These are phyloP conservation scores for Amphibolis antarctica DNA, from an alignment of 106 monocot species.

Conservation along the genomic window DNA sequence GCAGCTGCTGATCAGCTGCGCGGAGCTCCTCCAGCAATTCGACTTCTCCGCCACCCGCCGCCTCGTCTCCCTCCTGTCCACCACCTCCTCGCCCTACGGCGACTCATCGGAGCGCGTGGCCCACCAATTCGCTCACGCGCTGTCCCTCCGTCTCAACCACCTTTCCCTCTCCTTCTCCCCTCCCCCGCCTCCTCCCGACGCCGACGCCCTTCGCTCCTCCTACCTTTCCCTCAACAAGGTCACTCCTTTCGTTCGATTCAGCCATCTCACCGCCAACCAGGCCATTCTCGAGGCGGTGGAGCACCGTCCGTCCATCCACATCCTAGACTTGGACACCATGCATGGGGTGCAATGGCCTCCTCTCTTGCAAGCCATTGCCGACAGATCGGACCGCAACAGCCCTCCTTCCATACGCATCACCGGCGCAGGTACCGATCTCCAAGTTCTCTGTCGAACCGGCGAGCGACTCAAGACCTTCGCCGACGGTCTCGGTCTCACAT, in stretches of 20 bases:
- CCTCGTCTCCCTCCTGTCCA: conserved; percentile 23
- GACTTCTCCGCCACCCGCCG: conserved; percentile 36
- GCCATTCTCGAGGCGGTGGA: conserved; percentile 83
- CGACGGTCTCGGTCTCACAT: conserved; percentile 44
- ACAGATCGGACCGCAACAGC: conserved; percentile 25
- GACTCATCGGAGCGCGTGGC: conserved; percentile 65
- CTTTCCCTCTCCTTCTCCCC: conserved; percentile 4
- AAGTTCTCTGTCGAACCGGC: conserved; percentile 57
- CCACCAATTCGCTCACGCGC: conserved; percentile 68
- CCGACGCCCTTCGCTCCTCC: conserved; percentile 24
- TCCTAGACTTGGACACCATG: conserved; percentile 74
- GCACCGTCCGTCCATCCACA: conserved; percentile 45
- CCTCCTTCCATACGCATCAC: conserved; percentile 74
- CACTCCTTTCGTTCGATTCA: conserved; percentile 87
- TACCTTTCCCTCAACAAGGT: conserved; percentile 71
- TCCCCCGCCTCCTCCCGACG: conserved; percentile 1
- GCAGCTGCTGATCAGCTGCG: conserved; percentile 49
- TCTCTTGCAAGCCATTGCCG: conserved; percentile 81
- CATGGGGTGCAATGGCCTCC: conserved; percentile 97
- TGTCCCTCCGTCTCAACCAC: conserved; percentile 39
- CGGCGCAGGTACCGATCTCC: conserved; percentile 58
- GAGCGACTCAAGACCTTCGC: conserved; percentile 65
- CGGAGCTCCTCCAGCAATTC: conserved; percentile 41
- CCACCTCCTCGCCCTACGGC: conserved; percentile 38
- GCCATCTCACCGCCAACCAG: conserved; percentile 95